Evolutionary conservation across 805 yeast genomes (phyloP).

Genomic region (Saccharomycopsis oosterbeekiorum): DNA sequence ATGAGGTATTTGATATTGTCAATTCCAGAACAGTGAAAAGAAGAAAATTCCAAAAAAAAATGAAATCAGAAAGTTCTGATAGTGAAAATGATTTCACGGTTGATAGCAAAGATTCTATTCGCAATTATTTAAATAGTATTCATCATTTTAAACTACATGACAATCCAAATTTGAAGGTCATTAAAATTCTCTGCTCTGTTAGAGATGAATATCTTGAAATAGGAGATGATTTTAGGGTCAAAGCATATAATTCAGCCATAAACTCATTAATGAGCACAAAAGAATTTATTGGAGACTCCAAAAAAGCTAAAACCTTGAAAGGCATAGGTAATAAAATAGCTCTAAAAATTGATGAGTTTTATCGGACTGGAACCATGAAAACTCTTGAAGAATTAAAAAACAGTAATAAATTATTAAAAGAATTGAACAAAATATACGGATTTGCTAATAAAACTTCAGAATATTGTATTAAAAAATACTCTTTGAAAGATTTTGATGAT

Average conservation of each 20-base stretch:
- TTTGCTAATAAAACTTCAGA: conserved; percentile 37
- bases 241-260: conserved; percentile 37
- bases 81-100: not conserved
- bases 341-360: conserved; percentile 36
- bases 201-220: conserved; percentile 21
- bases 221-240: conserved; percentile 31
- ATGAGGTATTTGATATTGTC: not conserved
- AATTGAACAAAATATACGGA: conserved; percentile 36
- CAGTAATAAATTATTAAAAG: conserved; percentile 25
- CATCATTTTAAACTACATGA: not conserved
- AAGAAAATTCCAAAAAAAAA: not conserved
- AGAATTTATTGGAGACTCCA: conserved; percentile 26
- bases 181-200: conserved; percentile 7
- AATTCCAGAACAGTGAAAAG: not conserved
- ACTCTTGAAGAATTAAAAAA: conserved; percentile 20
- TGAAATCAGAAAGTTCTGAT: not conserved
- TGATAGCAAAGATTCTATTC: not conserved
- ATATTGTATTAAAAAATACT: conserved; percentile 30
- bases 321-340: conserved; percentile 35
- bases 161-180: conserved; percentile 16
- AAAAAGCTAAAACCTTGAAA: conserved; percentile 31
- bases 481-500: conserved; percentile 32
- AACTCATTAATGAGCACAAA: conserved; percentile 26
- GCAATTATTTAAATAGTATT: not conserved
- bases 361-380: conserved; percentile 27